Conservation (phyloP, 495 filamentous ascomycete species). For the Glonium stellatum region DNA sequence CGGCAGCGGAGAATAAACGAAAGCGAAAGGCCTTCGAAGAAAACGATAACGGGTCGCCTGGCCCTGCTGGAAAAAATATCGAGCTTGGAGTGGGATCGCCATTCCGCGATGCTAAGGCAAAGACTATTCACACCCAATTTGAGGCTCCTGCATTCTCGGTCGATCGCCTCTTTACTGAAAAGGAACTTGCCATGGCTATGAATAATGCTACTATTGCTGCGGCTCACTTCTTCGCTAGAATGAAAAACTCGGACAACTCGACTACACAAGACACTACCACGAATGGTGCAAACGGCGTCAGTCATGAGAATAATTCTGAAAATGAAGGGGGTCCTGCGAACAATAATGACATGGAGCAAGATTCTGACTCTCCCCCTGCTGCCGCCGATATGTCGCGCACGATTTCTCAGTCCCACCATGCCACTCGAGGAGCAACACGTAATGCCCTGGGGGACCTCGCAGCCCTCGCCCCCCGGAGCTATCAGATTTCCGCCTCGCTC, state of each 20-base stretch:
- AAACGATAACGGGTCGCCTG: slow-evolving; percentile 51
- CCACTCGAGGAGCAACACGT: slow-evolving; percentile 33
- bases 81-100: slow-evolving; percentile 46
- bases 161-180: slow-evolving; percentile 87
- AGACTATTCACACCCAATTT: slow-evolving; percentile 47
- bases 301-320: slow-evolving; percentile 15
- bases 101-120: slow-evolving; percentile 47
- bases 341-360: slow-evolving; percentile 9
- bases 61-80: slow-evolving; percentile 43
- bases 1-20: slow-evolving; percentile 55
- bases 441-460: slow-evolving; percentile 30
- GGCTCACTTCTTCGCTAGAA: slow-evolving; percentile 34
- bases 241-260: slow-evolving; percentile 24
- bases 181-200: slow-evolving; percentile 66
- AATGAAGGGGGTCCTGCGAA: slow-evolving; percentile 10
- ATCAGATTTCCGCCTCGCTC: slow-evolving; percentile 20
- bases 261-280: slow-evolving; percentile 19
- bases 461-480: slow-evolving; percentile 10
- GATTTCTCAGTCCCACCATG: slow-evolving; percentile 31
- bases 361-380: slow-evolving; percentile 20
- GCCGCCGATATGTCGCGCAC: slow-evolving; percentile 36
- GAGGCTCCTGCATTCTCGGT: slow-evolving; percentile 58
- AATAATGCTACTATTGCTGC: slow-evolving; percentile 38
- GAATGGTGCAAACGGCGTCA: slow-evolving; percentile 26
- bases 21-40: slow-evolving; percentile 70